Base-by-base conservation (phyloP, 2,329 filamentous ascomycete genomes). In the Onygenales sp. region DNA sequence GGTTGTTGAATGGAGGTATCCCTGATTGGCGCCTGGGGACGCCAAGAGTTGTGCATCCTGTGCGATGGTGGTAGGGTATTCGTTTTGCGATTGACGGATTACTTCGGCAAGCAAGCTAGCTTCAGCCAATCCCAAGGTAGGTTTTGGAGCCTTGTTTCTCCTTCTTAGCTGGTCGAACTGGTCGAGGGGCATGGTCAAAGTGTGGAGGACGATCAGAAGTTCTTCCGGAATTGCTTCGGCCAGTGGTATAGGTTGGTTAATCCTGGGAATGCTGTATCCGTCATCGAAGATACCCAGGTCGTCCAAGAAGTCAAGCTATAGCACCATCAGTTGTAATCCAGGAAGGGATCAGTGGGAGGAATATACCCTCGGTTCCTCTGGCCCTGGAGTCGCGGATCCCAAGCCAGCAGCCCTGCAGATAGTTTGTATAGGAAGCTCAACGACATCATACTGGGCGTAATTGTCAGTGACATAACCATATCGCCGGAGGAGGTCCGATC, bases 391-490 rank as follows among this genome's bases (percentile, higher is more conserved):
- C 21, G 61, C 60, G 47, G 57, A 63, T 10, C 52, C 50, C 52
- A 71, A 65, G 43, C 66, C 68, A 9, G 68, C 69, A 39, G 66
- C 63, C 45, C 70, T 58, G 58, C 70, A 78, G 21, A 92, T 75
- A 7, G 82, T 62, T 0, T 76, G 72, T 72, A 85, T 81, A 0
- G 86, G 76, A 36, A 95, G 70, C 66, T 96, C 91, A 1, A 88
- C 85, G 1, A 95, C 88, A 60, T 95, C 89, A 67, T 90, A 89
- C 42, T 84, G 77, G 8, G 82, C 74, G 61, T 95, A 91, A 59
- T 84, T 85, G 32, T 80, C 72, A 0, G 89, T 92, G n/a, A 90
- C 82, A 63, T 95, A 95, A 14, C 91, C 91, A 61, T 95, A 95
- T 11, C 90, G 79, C 38, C 91, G 78, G 9, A 95, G 77, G 7